Conservation (phyloP, 768 basidiomycete species). For the Filobasidium floriforme region DNA sequence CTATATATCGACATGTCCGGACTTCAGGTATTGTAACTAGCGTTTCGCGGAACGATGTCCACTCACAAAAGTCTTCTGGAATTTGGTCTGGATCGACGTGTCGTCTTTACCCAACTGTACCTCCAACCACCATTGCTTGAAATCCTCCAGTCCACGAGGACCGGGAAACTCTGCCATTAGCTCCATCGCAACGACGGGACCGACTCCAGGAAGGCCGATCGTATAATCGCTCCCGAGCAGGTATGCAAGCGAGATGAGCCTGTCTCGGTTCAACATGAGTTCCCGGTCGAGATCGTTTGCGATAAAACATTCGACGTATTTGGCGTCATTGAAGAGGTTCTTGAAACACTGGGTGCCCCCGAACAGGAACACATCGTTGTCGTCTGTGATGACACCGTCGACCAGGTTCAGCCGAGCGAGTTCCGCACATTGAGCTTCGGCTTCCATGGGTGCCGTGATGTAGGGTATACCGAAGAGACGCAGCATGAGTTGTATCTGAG, state of each 20-base stretch:
- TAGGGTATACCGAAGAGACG: slow-evolving; percentile 95
- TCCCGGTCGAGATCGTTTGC: slow-evolving; percentile 75
- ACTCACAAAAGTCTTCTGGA: slow-evolving; percentile 76
- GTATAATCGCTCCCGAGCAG: slow-evolving; percentile 95
- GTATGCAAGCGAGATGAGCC: slow-evolving; percentile 81
- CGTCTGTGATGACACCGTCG: slow-evolving; percentile 97
- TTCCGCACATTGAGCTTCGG: slow-evolving; percentile 95
- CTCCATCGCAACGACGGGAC: slow-evolving; percentile 95
- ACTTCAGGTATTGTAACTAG: not conserved
- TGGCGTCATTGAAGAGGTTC: slow-evolving; percentile 99
- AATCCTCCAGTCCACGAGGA: slow-evolving; percentile 69
- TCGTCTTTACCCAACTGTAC: slow-evolving; percentile 85
- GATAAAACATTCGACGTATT: slow-evolving; percentile 95
- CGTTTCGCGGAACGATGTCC: not conserved
- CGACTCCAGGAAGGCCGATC: slow-evolving; percentile 81
- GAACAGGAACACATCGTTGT: slow-evolving; percentile 97
- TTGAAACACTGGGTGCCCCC: slow-evolving; percentile 93
- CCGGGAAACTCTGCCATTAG: slow-evolving; percentile 88
- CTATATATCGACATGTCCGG: slow-evolving; percentile 46
- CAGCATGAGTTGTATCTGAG: slow-evolving; percentile 75
- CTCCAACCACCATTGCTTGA: slow-evolving; percentile 88
- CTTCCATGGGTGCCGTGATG: slow-evolving; percentile 98
- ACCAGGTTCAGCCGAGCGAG: slow-evolving; percentile 76
- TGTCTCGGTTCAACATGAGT: slow-evolving; percentile 74
- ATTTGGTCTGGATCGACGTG: slow-evolving; percentile 66